These are phyloP conservation scores for Articulospora tetracladia DNA, from an alignment of 495 filamentous ascomycete species.

Conservation along the genomic window DNA sequence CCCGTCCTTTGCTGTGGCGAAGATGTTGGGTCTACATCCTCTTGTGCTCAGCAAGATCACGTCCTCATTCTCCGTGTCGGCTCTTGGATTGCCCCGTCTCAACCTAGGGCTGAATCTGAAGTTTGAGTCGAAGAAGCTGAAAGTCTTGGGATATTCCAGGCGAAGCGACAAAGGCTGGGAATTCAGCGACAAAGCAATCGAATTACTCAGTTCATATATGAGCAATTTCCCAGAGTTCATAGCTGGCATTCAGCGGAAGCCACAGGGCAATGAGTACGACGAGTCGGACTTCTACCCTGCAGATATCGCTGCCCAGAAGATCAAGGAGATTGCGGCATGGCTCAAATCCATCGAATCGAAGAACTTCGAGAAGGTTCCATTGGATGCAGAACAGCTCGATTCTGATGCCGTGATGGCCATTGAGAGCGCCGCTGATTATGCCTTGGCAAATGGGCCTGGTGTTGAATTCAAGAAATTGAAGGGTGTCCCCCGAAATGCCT, in stretches of 20 bases:
- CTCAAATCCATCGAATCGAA: conserved; percentile 85
- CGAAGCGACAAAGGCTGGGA: conserved; percentile 86
- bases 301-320: conserved; percentile 54
- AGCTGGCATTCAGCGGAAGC: conserved; percentile 73
- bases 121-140: conserved; percentile 90
- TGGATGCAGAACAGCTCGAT: conserved; percentile 94
- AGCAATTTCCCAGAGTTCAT: conserved; percentile 93
- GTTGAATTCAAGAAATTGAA: conserved; percentile 61
- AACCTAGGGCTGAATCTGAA: conserved; percentile 96
- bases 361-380: conserved; percentile 86
- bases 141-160: conserved; percentile 94
- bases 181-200: conserved; percentile 81
- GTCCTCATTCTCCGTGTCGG: conserved; percentile 80
- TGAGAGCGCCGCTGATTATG: conserved; percentile 67
- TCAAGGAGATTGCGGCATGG: conserved; percentile 90
- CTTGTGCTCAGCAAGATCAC: conserved; percentile 94
- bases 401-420: conserved; percentile 82
- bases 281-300: conserved; percentile 79
- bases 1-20: conserved; percentile 83
- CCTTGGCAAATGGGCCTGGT: conserved; percentile 43
- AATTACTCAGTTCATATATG: conserved; percentile 84
- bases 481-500: conserved; percentile 76
- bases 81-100: conserved; percentile 67
- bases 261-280: conserved; percentile 59
- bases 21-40: conserved; percentile 73